Evolutionary conservation across 2,329 filamentous ascomycete genomes (phyloP).

Genomic region (Epichloe sp.): DNA sequence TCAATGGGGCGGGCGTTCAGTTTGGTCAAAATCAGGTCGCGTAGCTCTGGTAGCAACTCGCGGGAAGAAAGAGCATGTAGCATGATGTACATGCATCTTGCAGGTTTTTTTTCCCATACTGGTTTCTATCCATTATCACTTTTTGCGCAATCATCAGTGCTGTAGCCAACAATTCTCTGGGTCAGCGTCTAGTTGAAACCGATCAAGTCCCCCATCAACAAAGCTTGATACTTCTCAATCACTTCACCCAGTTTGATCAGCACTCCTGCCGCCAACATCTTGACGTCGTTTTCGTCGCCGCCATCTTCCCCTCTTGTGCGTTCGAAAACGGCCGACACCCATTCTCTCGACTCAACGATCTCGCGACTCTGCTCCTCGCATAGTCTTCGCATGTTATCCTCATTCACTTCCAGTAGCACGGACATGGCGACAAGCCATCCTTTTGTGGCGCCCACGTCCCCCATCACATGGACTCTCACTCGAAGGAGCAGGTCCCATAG

Average conservation of each 20-base stretch:
- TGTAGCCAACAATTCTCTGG: neutral
- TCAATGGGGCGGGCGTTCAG: neutral
- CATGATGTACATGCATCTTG: neutral
- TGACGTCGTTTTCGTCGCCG: constrained; percentile 63
- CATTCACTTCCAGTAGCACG: constrained; percentile 71
- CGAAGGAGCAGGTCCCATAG: constrained; percentile 70
- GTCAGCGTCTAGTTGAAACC: constrained; percentile 15
- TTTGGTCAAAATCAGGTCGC: neutral
- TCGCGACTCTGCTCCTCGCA: constrained; percentile 63
- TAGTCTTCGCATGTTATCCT: constrained; percentile 54
- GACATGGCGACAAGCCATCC: constrained; percentile 69
- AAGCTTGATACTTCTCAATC: constrained; percentile 65
- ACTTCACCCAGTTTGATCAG: constrained; percentile 69
- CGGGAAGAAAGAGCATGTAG: neutral
- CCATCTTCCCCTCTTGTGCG: constrained; percentile 36
- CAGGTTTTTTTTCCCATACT: neutral
- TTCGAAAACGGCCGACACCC: constrained; percentile 68
- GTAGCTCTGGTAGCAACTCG: neutral
- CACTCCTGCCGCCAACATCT: constrained; percentile 65
- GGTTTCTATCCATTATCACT: neutral
- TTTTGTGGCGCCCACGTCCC: constrained; percentile 54
- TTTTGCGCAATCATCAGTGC: neutral
- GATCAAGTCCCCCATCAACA: constrained; percentile 60
- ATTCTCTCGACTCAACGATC: constrained; percentile 75
- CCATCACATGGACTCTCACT: constrained; percentile 45